Conservation (phyloP, 495 filamentous ascomycete genomes). For the Filosporella fistucella region DNA sequence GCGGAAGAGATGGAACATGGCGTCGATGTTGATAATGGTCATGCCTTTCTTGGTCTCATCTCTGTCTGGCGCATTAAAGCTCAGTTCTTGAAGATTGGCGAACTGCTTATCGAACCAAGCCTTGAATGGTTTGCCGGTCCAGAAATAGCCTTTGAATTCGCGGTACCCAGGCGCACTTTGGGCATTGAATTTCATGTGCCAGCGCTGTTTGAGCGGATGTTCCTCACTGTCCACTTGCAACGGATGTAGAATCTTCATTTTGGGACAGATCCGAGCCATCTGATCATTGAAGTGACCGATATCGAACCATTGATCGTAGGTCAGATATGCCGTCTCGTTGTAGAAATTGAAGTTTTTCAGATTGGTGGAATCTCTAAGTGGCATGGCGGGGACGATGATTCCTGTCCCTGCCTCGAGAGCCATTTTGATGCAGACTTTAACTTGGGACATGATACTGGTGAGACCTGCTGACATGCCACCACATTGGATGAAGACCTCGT, state of each 20-base stretch:
- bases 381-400: constrained; percentile 23
- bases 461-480: constrained; percentile 22
- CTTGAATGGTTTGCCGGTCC: constrained; percentile 21
- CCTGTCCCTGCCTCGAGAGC: constrained; percentile 19
- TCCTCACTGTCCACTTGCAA: constrained; percentile 7
- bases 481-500: constrained; percentile 22
- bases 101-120: constrained; percentile 17
- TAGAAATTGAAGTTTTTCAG: constrained; percentile 24
- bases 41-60: constrained; percentile 14
- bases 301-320: constrained; percentile 27
- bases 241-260: constrained; percentile 24
- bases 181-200: constrained; percentile 10
- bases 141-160: constrained; percentile 18
- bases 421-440: constrained; percentile 27
- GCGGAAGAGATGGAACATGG: constrained; percentile 21
- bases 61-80: not conserved
- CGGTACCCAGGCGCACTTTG: constrained; percentile 19
- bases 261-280: constrained; percentile 16
- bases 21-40: constrained; percentile 15
- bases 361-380: constrained; percentile 22
- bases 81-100: not conserved
- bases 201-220: constrained; percentile 12
- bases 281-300: constrained; percentile 15
- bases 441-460: constrained; percentile 25
- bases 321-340: constrained; percentile 20